Evolutionary conservation across 2,329 filamentous ascomycete genomes (phyloP).

Genomic region (Monosporascus sp.): DNA sequence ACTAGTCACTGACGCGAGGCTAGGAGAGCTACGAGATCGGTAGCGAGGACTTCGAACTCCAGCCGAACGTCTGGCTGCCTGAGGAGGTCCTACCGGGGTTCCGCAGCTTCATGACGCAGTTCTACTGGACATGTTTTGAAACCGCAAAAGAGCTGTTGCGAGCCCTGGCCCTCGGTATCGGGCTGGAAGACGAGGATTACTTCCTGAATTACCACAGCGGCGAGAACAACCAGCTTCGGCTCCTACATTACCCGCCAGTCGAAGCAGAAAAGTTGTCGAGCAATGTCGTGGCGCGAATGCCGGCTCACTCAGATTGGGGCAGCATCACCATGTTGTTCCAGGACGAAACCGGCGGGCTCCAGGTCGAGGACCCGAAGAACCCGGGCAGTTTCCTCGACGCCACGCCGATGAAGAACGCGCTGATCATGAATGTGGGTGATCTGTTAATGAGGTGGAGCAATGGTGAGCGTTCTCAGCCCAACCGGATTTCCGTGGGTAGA

Average conservation of each 20-base stretch:
- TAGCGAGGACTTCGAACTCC: conserved; percentile 35
- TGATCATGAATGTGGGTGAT: conserved; percentile 37
- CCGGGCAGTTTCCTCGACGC: conserved; percentile 32
- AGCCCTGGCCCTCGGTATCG: conserved; percentile 41
- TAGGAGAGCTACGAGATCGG: conserved; percentile 49
- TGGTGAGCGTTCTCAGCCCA: conserved; percentile 17
- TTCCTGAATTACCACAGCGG: conserved; percentile 46
- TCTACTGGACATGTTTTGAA: conserved; percentile 43
- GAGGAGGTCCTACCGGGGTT: conserved; percentile 39
- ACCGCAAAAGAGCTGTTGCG: conserved; percentile 38
- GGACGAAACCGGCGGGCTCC: conserved; percentile 37
- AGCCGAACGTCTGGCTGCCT: conserved; percentile 46
- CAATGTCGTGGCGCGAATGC: conserved; percentile 37
- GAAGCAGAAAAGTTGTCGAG: conserved; percentile 36
- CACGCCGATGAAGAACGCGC: conserved; percentile 22
- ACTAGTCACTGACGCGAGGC: neutral
- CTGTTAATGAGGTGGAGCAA: conserved; percentile 36
- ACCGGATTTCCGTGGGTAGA: neutral
- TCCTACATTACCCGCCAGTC: conserved; percentile 53
- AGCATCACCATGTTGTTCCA: conserved; percentile 43
- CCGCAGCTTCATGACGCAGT: conserved; percentile 38
- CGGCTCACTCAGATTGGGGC: conserved; percentile 27
- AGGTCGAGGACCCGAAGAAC: conserved; percentile 35
- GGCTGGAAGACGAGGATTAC: conserved; percentile 37
- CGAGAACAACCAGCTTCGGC: conserved; percentile 52